A percentile compares a stretch with the other conserved stretches of the same genome.
phyloP scores from a whole-genome alignment of 192 early-diverging fungal genomes.

The Entomortierella parvispora region DNA sequence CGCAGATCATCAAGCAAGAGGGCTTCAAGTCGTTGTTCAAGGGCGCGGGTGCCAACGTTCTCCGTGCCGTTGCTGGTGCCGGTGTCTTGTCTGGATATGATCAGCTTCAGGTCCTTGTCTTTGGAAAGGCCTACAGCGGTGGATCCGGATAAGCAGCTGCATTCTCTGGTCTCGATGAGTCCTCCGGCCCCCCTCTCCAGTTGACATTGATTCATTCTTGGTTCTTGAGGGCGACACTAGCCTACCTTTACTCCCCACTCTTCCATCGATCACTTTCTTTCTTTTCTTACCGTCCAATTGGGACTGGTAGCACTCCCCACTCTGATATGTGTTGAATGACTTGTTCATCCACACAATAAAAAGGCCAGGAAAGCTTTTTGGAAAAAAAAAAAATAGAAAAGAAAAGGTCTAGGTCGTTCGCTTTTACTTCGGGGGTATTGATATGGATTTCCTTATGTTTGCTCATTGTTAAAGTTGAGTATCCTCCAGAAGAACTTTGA shows the following conservation, averaged over 20 bases:
- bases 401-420: too few species aligned
- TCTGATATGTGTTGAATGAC: background rate
- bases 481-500: slow-evolving; percentile 46
- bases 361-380: too few species aligned
- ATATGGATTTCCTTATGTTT: too few species aligned
- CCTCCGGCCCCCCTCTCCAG: too few species aligned
- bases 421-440: too few species aligned
- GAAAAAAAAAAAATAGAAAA: too few species aligned
- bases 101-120: slow-evolving; percentile 72
- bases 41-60: slow-evolving; percentile 99
- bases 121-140: slow-evolving; percentile 57
- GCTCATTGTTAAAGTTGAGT: slow-evolving; percentile 32
- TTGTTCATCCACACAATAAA: too few species aligned
- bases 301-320: background rate
- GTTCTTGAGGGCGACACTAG: too few species aligned
- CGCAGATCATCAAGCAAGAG: slow-evolving; percentile 91
- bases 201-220: too few species aligned
- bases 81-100: slow-evolving; percentile 89
- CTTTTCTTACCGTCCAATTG: background rate
- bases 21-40: slow-evolving; percentile 96
- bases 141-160: slow-evolving; percentile 50
- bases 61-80: slow-evolving; percentile 97
- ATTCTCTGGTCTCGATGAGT: too few species aligned
- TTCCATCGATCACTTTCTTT: too few species aligned
- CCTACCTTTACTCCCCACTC: background rate